Conservation (phyloP, 2,329 filamentous ascomycete genomes). For the Sphaceloma murrayae region DNA sequence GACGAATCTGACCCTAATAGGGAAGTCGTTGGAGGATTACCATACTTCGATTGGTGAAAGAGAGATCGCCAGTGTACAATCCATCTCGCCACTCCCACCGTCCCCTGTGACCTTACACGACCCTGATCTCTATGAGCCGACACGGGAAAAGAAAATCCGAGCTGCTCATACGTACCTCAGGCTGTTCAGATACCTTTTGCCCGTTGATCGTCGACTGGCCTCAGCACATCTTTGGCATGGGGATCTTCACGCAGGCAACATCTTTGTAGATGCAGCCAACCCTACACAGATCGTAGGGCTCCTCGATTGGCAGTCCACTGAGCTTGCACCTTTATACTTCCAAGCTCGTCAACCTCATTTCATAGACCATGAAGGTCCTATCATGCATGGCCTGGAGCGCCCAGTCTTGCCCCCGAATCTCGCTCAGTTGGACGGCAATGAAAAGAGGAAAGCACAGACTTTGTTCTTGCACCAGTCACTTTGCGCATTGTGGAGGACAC, state of each 20-base stretch:
- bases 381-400: slow-evolving; percentile 23
- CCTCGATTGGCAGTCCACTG: slow-evolving; percentile 31
- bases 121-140: slow-evolving; percentile 31
- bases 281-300: slow-evolving; percentile 27
- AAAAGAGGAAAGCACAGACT: slow-evolving; percentile 23
- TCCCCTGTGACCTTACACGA: slow-evolving; percentile 30
- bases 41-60: slow-evolving; percentile 28
- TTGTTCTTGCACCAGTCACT: slow-evolving; percentile 27
- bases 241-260: slow-evolving; percentile 33
- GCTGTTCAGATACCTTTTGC: slow-evolving; percentile 22
- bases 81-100: slow-evolving; percentile 27
- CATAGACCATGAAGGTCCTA: slow-evolving; percentile 30
- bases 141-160: slow-evolving; percentile 27
- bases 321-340: slow-evolving; percentile 31
- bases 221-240: slow-evolving; percentile 27
- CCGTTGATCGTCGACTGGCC: neutral
- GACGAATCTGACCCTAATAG: slow-evolving; percentile 18
- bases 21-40: slow-evolving; percentile 27
- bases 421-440: slow-evolving; percentile 21
- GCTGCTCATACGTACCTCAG: slow-evolving; percentile 27
- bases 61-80: slow-evolving; percentile 27
- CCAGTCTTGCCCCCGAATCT: slow-evolving; percentile 24
- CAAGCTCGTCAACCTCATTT: slow-evolving; percentile 29
- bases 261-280: slow-evolving; percentile 28
- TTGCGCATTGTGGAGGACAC: slow-evolving; percentile 25